Evolutionary conservation across 345 rosid species (phyloP).

Genomic region (Syzygium aqueum): DNA sequence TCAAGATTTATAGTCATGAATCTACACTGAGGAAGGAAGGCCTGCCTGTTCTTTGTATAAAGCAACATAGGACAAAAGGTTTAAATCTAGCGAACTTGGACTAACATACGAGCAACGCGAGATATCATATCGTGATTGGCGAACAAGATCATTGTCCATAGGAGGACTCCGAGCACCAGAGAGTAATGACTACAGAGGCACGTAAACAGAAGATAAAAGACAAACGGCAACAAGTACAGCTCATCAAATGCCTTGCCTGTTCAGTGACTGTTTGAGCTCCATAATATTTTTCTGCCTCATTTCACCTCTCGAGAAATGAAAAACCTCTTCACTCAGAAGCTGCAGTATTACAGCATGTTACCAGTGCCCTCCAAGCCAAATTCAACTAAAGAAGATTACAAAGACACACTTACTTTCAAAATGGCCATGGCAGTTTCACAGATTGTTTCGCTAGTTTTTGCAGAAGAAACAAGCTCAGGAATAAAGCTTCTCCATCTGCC

Average conservation of each 20-base stretch:
- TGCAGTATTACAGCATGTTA: constrained; percentile 9
- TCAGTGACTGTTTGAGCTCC: constrained; percentile 93
- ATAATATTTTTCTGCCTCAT: constrained; percentile 96
- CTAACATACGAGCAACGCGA: no score
- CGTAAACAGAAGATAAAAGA: neutral
- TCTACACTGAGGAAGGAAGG: no score
- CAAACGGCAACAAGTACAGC: neutral
- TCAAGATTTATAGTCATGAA: no score
- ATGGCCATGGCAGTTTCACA: constrained; percentile 99
- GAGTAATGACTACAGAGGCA: neutral
- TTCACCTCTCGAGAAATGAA: constrained; percentile 98
- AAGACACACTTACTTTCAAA: constrained; percentile 50
- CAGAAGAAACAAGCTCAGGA: constrained; percentile 98
- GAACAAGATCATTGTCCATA: no score
- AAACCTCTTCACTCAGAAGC: constrained; percentile 99
- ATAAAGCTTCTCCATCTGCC: constrained; percentile 95
- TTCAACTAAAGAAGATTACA: neutral
- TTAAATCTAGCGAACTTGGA: no score
- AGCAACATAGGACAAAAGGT: no score
- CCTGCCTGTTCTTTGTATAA: no score
- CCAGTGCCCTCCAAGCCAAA: neutral
- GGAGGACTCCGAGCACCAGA: no score
- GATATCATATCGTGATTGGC: no score
- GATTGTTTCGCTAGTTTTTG: constrained; percentile 98
- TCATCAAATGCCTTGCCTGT: constrained; percentile 41